Evolutionary conservation across 2,329 filamentous ascomycete species (phyloP), one percentile per base, ranked within the genome.

Genomic region (Anisogramma anomala): DNA sequence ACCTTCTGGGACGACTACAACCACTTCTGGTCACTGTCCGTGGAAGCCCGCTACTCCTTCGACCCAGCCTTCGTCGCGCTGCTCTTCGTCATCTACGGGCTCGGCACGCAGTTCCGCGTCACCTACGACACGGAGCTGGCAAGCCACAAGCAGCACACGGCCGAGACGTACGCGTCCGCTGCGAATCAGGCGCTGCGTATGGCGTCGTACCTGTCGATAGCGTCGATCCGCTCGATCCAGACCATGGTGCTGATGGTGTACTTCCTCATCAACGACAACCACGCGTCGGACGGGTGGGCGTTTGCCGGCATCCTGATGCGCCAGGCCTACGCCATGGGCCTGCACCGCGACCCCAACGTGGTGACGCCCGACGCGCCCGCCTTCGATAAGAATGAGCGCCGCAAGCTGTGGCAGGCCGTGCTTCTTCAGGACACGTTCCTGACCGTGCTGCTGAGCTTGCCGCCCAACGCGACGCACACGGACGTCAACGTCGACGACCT

Each of bases 191-290:
- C 83, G 0, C 61, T 89, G 32, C 72, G 83, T 2, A 73, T 87
- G 53, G 81, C 77, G 42, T 85, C 81, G 0, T 89, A 87, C 52
- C 68, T 88, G 3, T 87, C 82, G 57, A 77, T 76, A 33, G 80
- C 82, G 2, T 84, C 80, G 0, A 68, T 86, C 36, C 68, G 77
- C 18, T 83, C 82, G 1, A 76, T 88, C 23, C 82, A 86, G 58
- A 77, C 84, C 33, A 88, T 88, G 82, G 79, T 87, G 0, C 61
- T 89, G n/a, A 77, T 87, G 45, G 79, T 78, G 0, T 88, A 88
- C 55, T 89, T 89, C 51, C 66, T 89, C 26, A 87, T 88, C 64
- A 89, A 89, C 52, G 83, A 89, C 58, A 87, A 87, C 52, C 83
- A 88, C 52, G 82, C 82, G 3, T 84, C 80, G 0, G 84, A 89